Base-by-base conservation (phyloP, 2,329 filamentous ascomycete genomes). In the Hypoxylon sp. region DNA sequence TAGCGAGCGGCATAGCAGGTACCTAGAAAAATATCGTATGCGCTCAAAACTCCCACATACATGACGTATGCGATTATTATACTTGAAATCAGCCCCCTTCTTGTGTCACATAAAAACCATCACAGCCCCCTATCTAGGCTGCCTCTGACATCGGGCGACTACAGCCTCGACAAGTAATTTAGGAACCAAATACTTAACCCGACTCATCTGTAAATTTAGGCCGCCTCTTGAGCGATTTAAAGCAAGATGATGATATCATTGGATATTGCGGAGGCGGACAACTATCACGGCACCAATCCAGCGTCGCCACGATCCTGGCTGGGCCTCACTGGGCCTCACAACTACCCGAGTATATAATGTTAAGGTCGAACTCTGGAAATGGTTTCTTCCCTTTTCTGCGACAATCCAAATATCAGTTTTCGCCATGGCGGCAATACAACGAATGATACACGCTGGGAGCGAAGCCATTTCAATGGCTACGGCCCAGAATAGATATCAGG, bases 271-370 rank as follows among this genome's bases (percentile, higher is more conserved):
- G 32, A 41, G 17, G 56, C 36, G 45, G 43, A n/a, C n/a, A 50
- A 49, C 21, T 17, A 19, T 19, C 14, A 38, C 30, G 23, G 55
- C 45, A 58, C 55, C 55, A 58, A 58, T 58, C 55, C 55, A 58
- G 30, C 45, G 17, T 28, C 21, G 46, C 56, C 56, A 50, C 45
- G 56, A 50, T 23, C 25, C 30, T 43, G 25, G n/a, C 46, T 43
- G 30, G n/a, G 56, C 41, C 46, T 41, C 25, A n/a, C 21, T 43
- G n/a, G 23, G 14, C 34, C 32, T 51, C 34, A 23, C 46, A 43
- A 32, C 21, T 43, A 34, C 10, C n/a, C 5, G 25, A n/a, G 17
- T 38, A 58, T 28, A 34, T 19, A 49, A 58, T 17, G 21, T n/a
- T n/a, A 23, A 19, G 6, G 10, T 6, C 13, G 1, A 36, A 17